These are phyloP conservation scores for Rhodocollybia butyracea DNA, from an alignment of 768 basidiomycete genomes.

Conservation along the genomic window DNA sequence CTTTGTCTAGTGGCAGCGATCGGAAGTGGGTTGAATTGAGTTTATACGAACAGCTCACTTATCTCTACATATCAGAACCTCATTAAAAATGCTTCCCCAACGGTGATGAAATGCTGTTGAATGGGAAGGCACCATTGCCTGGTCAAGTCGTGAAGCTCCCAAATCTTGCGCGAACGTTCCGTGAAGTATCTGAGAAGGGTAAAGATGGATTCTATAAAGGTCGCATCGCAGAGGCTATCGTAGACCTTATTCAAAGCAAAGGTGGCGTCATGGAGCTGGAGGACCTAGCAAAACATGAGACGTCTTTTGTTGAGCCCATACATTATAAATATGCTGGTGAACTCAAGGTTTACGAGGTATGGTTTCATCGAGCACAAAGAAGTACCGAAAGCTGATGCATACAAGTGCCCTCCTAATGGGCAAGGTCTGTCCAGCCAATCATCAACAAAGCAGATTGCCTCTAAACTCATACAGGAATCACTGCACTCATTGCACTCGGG, in stretches of 20 bases:
- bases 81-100: constrained; percentile 86
- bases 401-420: constrained; percentile 91
- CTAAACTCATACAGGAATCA: constrained; percentile 52
- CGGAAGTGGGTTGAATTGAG: constrained; percentile 41
- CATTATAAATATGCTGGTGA: constrained; percentile 83
- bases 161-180: constrained; percentile 81
- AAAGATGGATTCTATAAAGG: constrained; percentile 96
- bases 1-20: constrained; percentile 45
- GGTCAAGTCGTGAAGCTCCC: constrained; percentile 84
- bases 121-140: constrained; percentile 78
- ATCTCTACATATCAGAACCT: constrained; percentile 37
- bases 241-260: constrained; percentile 77
- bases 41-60: background rate
- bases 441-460: background rate
- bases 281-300: constrained; percentile 84
- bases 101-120: constrained; percentile 79
- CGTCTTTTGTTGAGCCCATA: constrained; percentile 85
- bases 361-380: constrained; percentile 8
- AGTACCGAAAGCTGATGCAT: constrained; percentile 4
- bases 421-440: constrained; percentile 52
- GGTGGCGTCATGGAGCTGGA: constrained; percentile 93
- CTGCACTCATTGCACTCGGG: constrained; percentile 88
- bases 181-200: constrained; percentile 73
- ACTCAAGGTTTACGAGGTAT: constrained; percentile 88
- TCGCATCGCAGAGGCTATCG: constrained; percentile 82